These are phyloP conservation scores for Sporisorium graminicola DNA, from an alignment of 1,284 basidiomycete species.

Conservation along the genomic window DNA sequence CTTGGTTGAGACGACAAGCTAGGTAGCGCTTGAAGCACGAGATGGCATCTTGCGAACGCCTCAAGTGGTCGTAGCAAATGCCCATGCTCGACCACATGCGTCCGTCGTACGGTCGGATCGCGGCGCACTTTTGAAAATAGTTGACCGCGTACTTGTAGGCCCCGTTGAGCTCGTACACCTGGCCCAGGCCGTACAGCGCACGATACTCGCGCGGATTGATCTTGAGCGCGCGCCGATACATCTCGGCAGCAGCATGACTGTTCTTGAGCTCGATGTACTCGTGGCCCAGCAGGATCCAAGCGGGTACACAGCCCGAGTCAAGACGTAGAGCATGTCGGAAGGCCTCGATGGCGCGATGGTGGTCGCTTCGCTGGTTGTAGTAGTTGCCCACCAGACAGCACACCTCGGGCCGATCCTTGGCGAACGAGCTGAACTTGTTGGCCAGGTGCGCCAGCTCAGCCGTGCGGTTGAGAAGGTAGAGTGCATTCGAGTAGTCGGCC, in stretches of 20 bases:
- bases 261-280: constrained; percentile 99
- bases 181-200: constrained; percentile 98
- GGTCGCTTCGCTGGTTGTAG: constrained; percentile 90
- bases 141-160: constrained; percentile 96
- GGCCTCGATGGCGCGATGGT: constrained; percentile 95
- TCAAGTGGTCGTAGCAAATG: constrained; percentile 91
- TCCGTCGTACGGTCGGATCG: constrained; percentile 92
- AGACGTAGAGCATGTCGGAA: constrained; percentile 93
- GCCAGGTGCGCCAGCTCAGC: constrained; percentile 91
- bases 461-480: constrained; percentile 92
- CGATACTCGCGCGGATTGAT: constrained; percentile 90
- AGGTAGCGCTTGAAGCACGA: constrained; percentile 67
- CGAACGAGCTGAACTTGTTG: constrained; percentile 72
- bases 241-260: constrained; percentile 97
- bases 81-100: constrained; percentile 96
- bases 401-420: constrained; percentile 74
- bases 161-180: constrained; percentile 94
- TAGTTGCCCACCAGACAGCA: constrained; percentile 96
- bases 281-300: constrained; percentile 99
- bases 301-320: constrained; percentile 91
- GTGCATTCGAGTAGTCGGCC: constrained; percentile 95
- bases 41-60: constrained; percentile 56
- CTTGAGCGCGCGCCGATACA: constrained; percentile 94
- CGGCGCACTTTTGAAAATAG: constrained; percentile 96
- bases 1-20: constrained; percentile 62